Evolutionary conservation across 306 rosid genomes (phyloP), one percentile per base, ranked within the genome.

Genomic region (Ormosia emarginata): DNA sequence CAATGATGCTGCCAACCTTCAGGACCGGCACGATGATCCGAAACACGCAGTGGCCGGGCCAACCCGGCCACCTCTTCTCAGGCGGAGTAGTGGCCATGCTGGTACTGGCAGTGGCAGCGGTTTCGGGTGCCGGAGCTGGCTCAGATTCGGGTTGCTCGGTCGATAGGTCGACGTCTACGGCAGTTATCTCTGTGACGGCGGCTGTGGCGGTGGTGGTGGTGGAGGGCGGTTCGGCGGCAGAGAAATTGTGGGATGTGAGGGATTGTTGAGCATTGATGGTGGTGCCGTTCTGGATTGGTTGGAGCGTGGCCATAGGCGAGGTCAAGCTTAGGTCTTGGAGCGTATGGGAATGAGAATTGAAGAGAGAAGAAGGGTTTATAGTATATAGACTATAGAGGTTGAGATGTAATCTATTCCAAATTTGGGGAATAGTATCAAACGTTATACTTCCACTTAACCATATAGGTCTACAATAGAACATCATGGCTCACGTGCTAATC

Each of bases 11-110:
- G 13, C 99, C 99, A 0, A 96, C 99, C 77, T 96, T 96, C 17
- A 86, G 78, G 3, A 96, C 97, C 46, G 97, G 99, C 58, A 92
- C 98, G 65, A 96, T 88, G 3, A 94, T 81, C 57, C 99, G 89
- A 83, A 92, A 96, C 29, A 94, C 98, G 81, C 93, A 94, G 84
- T 92, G 85, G 3, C 99, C 99, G 0, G 97, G 98, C 98, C 99
- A 96, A 1, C 99, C 99, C 0, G 98, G 98, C 99, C 99, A 94
- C 59, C 84, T 84, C 36, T 88, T 92, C 52, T 92, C 94, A 24
- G 84, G 84, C 29, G 84, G 85, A 74, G 76, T 74, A 11, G 79
- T 4, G 12, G 24, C 24, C 24, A 1, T 24, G 24, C 24, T 24
- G 24, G 24, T 24, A 24, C 24, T 24, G 24, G 17, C 8, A 18